Evolutionary conservation across 2,329 filamentous ascomycete species (phyloP).

Genomic region (Fusarium sp.): DNA sequence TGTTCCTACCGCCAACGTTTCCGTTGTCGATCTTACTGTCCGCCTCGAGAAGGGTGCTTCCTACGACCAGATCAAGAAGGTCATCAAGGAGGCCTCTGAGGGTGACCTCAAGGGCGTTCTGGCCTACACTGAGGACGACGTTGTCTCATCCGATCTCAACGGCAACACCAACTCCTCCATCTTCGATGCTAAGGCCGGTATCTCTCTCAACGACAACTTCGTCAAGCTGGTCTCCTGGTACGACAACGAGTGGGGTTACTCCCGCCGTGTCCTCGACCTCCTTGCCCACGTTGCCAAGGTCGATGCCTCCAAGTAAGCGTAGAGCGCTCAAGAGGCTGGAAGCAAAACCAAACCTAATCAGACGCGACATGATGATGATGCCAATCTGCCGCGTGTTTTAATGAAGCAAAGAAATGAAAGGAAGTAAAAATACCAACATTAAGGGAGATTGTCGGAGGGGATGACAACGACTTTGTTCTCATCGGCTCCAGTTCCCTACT

Average conservation of each 20-base stretch:
- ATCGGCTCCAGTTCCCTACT: constrained; percentile 34
- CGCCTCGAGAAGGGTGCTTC: constrained; percentile 89
- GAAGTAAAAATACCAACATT: constrained; percentile 39
- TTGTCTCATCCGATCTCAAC: constrained; percentile 94
- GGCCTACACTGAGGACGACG: constrained; percentile 94
- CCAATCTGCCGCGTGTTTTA: constrained; percentile 35
- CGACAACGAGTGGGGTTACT: constrained; percentile 99
- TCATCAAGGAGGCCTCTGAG: constrained; percentile 87
- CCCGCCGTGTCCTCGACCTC: constrained; percentile 90
- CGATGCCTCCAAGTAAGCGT: constrained; percentile 65
- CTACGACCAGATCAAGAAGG: constrained; percentile 93
- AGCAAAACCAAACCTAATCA: constrained; percentile 40
- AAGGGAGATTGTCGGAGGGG: constrained; percentile 39
- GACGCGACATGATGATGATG: constrained; percentile 21
- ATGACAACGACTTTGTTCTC: constrained; percentile 33
- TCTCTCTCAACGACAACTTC: constrained; percentile 98
- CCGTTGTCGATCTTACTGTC: constrained; percentile 95
- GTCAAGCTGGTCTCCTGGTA: constrained; percentile 99
- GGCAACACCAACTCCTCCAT: constrained; percentile 95
- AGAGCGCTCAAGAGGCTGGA: constrained; percentile 35
- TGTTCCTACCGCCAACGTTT: constrained; percentile 98
- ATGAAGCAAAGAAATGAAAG: constrained; percentile 38
- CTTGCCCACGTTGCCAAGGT: constrained; percentile 81
- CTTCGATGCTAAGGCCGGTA: constrained; percentile 99
- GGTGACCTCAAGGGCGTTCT: constrained; percentile 90